Conservation (phyloP, 2,329 filamentous ascomycete species). For the Penicillium janthinellum region DNA sequence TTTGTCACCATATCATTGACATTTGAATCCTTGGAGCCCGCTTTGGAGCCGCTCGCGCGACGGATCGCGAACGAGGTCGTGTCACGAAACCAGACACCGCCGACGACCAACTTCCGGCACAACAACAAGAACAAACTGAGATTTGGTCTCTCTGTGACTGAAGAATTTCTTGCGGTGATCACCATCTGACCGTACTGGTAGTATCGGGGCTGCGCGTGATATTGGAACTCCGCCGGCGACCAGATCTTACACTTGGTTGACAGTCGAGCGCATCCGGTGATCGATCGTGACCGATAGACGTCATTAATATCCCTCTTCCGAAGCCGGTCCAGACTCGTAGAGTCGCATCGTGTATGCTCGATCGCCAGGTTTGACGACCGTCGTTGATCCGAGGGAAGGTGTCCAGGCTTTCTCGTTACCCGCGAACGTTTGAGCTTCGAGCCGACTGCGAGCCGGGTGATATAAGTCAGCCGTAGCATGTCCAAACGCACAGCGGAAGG, state of each 20-base stretch:
- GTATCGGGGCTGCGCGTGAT: constrained; percentile 1
- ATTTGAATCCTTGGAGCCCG: constrained; percentile 1
- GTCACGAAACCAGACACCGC: constrained; percentile 19
- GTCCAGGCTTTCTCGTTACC: constrained; percentile 3
- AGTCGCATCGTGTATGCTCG: constrained; percentile 3
- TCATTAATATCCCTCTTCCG: neutral
- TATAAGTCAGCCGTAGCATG: constrained; percentile 29
- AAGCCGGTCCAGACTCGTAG: neutral
- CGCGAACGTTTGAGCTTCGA: constrained; percentile 4
- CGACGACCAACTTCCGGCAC: constrained; percentile 7
- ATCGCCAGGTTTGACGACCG: constrained; percentile 1
- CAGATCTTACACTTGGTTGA: constrained; percentile 6
- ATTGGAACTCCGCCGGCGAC: constrained; percentile 2
- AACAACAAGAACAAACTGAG: constrained; percentile 10
- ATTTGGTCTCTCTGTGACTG: constrained; percentile 5
- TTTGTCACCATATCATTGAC: neutral
- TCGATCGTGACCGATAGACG: neutral
- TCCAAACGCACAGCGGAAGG: constrained; percentile 43
- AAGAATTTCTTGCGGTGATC: neutral
- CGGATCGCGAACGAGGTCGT: constrained; percentile 23
- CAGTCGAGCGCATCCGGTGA: constrained; percentile 3
- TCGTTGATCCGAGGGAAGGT: constrained; percentile 7
- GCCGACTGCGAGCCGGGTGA: neutral
- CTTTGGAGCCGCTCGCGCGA: constrained; percentile 18
- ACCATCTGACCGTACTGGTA: neutral